Evolutionary conservation across 495 filamentous ascomycete genomes (phyloP).

Genomic region (Paragyromitra xinjiangensis): DNA sequence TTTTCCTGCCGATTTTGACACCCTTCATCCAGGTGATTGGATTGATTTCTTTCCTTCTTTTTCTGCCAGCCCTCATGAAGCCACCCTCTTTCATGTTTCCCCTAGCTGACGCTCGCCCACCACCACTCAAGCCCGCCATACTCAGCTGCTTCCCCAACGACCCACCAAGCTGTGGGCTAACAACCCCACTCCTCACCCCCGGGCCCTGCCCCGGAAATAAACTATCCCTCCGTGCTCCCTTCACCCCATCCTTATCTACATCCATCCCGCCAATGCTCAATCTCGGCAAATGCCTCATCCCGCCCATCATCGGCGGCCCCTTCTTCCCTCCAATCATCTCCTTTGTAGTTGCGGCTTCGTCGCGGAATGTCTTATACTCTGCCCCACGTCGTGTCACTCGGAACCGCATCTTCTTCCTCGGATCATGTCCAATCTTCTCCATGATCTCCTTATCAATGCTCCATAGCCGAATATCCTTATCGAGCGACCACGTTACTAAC

Average conservation of each 20-base stretch:
- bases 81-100: constrained; percentile 58
- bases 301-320: constrained; percentile 36
- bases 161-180: constrained; percentile 44
- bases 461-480: constrained; percentile 82
- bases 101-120: constrained; percentile 22
- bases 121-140: constrained; percentile 28
- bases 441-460: constrained; percentile 72
- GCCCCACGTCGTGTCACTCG: constrained; percentile 83
- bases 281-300: constrained; percentile 49
- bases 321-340: constrained; percentile 27
- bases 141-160: constrained; percentile 54
- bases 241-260: constrained; percentile 30
- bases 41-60: constrained; percentile 70
- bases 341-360: constrained; percentile 45
- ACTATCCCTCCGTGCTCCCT: constrained; percentile 42
- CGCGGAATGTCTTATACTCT: constrained; percentile 82
- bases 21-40: constrained; percentile 93
- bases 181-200: constrained; percentile 54
- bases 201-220: constrained; percentile 61
- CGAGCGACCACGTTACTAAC: constrained; percentile 90
- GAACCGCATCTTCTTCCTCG: constrained; percentile 68
- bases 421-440: constrained; percentile 75
- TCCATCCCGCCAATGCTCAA: constrained; percentile 53
- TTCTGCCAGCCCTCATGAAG: constrained; percentile 66
- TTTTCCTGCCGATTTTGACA: constrained; percentile 76